These are phyloP conservation scores for Sporobolomyces roseus DNA, from an alignment of 768 basidiomycete species.

Conservation along the genomic window DNA sequence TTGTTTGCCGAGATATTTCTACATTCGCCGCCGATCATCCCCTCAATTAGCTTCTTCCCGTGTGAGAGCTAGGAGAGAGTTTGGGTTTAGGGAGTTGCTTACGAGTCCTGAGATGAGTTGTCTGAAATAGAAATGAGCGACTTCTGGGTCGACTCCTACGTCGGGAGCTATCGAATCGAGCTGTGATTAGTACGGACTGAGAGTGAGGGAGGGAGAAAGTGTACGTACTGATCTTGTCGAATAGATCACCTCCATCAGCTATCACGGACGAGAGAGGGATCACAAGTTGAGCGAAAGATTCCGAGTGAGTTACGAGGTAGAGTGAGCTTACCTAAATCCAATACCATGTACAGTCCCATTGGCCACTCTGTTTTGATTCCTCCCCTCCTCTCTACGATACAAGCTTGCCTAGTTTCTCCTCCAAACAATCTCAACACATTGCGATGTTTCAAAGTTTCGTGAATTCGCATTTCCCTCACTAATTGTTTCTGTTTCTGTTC, in stretches of 20 bases:
- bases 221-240: slow-evolving; percentile 90
- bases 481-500: slow-evolving; percentile 64
- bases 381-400: not conserved
- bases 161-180: slow-evolving; percentile 65
- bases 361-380: slow-evolving; percentile 52
- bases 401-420: slow-evolving; percentile 33
- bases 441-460: slow-evolving; percentile 68
- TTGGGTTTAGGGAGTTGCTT: too few relatives aligned
- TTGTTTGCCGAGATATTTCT: slow-evolving; percentile 79
- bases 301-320: too few relatives aligned
- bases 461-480: slow-evolving; percentile 89
- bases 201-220: not conserved
- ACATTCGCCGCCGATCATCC: not conserved
- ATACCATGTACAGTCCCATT: slow-evolving; percentile 83
- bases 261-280: not conserved
- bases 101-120: slow-evolving; percentile 83
- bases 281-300: not conserved
- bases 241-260: slow-evolving; percentile 89
- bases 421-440: slow-evolving; percentile 82
- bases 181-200: not conserved
- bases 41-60: too few relatives aligned
- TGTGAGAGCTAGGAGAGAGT: too few relatives aligned
- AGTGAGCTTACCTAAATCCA: slow-evolving; percentile 59
- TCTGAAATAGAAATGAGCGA: slow-evolving; percentile 84
- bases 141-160: slow-evolving; percentile 74